Evolutionary conservation across 2,329 filamentous ascomycete genomes (phyloP), one percentile per base, ranked within the genome.

Genomic region (Venturia aucupariae): DNA sequence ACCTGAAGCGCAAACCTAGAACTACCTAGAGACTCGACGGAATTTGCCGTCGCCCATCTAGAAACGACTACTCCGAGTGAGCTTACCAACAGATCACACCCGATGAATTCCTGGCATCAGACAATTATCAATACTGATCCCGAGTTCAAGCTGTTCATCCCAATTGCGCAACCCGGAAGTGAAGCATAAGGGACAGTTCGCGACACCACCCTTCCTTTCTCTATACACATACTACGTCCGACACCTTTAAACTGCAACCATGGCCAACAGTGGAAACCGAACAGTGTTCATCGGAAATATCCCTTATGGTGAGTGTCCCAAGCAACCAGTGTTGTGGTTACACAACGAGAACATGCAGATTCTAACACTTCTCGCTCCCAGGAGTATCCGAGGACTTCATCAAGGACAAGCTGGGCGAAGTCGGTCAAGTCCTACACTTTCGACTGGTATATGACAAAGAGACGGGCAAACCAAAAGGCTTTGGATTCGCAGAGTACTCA

Each of bases 331-430:
- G 62, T 48, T 30, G 51, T 35, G n/a, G 4, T 59, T 32, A 2
- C 44, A 27, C 48, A 19, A 17, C 24, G 24, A 54, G 27, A 35
- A 63, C 46, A 41, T 13, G 5, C 41, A 61, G 13, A 35, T n/a
- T 57, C 66, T 71, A 65, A 67, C 64, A 32, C 15, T 60, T 44
- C 32, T 32, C 22, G 8, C 71, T 30, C 19, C 5, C 71, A 96
- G 92, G 93, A 68, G 86, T 97, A 68, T 96, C 92, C 38, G 94
- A 99, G 78, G 92, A 97, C 75, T 90, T 96, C 75, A 96, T 99
- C 71, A 89, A 88, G 73, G 90, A 97, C 70, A 96, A 96, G 67
- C 95, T 97, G 75, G 90, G 87, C 73, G 89, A 89, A 68, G 92
- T 90, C 63, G 94, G 94, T 65, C 90, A 92, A 68, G 93, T 97